Evolutionary conservation across 352 stramenopile genomes (phyloP).

Genomic region (Phytophthora vignae): DNA sequence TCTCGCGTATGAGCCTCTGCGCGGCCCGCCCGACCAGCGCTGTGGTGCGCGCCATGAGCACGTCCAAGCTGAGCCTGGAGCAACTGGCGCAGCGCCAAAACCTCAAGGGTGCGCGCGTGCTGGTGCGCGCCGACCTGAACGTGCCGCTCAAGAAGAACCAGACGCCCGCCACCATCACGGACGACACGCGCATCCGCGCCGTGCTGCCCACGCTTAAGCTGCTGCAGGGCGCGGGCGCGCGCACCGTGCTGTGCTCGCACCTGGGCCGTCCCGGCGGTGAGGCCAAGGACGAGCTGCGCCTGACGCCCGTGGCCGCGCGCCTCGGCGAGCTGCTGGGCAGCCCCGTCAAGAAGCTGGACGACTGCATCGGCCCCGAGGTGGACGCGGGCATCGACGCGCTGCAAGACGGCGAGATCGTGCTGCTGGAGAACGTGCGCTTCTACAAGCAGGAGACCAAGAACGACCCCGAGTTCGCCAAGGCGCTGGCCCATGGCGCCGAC

Average conservation of each 20-base stretch:
- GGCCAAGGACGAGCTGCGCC: slow-evolving; percentile 74
- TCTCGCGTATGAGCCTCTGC: slow-evolving; percentile 30
- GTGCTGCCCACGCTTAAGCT: slow-evolving; percentile 93
- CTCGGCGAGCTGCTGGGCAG: slow-evolving; percentile 94
- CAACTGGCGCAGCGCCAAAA: slow-evolving; percentile 65
- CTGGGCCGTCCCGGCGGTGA: slow-evolving; percentile 96
- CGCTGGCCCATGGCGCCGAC: slow-evolving; percentile 94
- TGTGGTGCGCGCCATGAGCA: slow-evolving; percentile 48
- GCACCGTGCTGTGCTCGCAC: slow-evolving; percentile 96
- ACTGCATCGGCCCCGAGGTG: slow-evolving; percentile 96
- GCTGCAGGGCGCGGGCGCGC: slow-evolving; percentile 95
- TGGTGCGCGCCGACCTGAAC: slow-evolving; percentile 99
- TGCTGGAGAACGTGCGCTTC: slow-evolving; percentile 97
- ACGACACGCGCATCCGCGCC: slow-evolving; percentile 96
- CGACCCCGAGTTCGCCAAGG: slow-evolving; percentile 94
- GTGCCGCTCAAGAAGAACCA: slow-evolving; percentile 95
- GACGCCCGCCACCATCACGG: slow-evolving; percentile 95
- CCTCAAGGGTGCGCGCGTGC: slow-evolving; percentile 96
- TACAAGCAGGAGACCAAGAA: slow-evolving; percentile 99
- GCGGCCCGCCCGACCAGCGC: slow-evolving; percentile 14
- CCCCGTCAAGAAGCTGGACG: slow-evolving; percentile 92
- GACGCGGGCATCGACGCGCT: slow-evolving; percentile 78
- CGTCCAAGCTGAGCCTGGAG: slow-evolving; percentile 77
- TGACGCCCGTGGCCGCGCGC: slow-evolving; percentile 94
- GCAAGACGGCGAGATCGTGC: slow-evolving; percentile 92